Evolutionary conservation across 2,329 filamentous ascomycete species (phyloP).

Genomic region (Elsinoe fawcettii): DNA sequence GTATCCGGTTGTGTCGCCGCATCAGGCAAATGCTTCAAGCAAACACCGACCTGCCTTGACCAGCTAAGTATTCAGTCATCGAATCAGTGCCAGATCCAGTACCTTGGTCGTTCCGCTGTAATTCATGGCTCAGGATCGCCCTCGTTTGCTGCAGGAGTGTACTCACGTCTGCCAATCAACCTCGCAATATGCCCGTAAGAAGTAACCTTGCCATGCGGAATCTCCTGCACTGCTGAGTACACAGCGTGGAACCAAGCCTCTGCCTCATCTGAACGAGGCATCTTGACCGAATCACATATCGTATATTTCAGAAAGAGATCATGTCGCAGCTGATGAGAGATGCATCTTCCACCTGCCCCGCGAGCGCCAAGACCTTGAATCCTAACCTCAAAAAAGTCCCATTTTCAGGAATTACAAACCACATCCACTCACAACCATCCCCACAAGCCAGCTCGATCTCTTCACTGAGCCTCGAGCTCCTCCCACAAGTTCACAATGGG

Average conservation of each 20-base stretch:
- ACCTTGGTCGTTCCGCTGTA: slow-evolving; percentile 43
- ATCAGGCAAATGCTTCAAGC: slow-evolving; percentile 74
- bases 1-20: slow-evolving; percentile 33
- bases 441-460: slow-evolving; percentile 3
- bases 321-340: too few species aligned
- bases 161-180: slow-evolving; percentile 64
- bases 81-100: slow-evolving; percentile 13
- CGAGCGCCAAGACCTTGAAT: slow-evolving; percentile 8
- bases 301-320: slow-evolving; percentile 13
- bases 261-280: slow-evolving; percentile 68
- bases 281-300: slow-evolving; percentile 29
- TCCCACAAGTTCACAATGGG: slow-evolving; percentile 39
- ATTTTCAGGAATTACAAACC: background rate
- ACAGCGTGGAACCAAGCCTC: slow-evolving; percentile 67
- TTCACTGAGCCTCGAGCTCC: slow-evolving; percentile 13
- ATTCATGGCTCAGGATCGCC: slow-evolving; percentile 13
- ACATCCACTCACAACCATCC: background rate
- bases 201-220: slow-evolving; percentile 76
- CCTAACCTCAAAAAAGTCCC: slow-evolving; percentile 2
- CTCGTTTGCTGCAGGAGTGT: background rate
- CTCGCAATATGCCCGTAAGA: slow-evolving; percentile 76
- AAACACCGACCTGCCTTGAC: slow-evolving; percentile 73
- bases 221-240: slow-evolving; percentile 76
- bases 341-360: background rate
- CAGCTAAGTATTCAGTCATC: slow-evolving; percentile 15